Evolutionary conservation across 345 rosid species (phyloP).

Genomic region (Anastatica hierochuntica): DNA sequence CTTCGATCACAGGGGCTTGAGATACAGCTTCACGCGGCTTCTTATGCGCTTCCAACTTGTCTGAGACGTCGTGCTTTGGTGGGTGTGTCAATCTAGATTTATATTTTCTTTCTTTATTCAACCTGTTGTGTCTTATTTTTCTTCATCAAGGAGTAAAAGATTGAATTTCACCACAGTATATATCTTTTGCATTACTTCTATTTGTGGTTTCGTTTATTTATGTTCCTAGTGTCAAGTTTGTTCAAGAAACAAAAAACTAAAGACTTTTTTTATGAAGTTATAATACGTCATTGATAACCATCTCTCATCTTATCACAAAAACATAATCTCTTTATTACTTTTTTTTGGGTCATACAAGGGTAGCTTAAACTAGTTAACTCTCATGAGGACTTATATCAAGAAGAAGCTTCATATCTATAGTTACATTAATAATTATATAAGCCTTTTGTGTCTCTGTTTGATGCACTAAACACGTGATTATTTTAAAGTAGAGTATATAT

Average conservation of each 20-base stretch:
- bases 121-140: neutral
- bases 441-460: constrained; percentile 6
- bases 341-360: constrained; percentile 4
- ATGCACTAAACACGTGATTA: constrained; percentile 18
- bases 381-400: no score
- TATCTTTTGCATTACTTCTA: no score
- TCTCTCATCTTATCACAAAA: neutral
- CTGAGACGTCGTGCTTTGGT: constrained; percentile 18
- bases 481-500: constrained; percentile 8
- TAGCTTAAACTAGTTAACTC: no score
- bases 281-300: neutral
- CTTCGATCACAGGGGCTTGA: constrained; percentile 39
- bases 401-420: constrained; percentile 21
- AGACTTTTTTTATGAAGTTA: neutral
- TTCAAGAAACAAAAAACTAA: neutral
- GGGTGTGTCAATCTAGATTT: constrained; percentile 17
- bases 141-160: constrained; percentile 3
- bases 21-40: constrained; percentile 50
- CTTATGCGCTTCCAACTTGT: constrained; percentile 60
- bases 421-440: neutral
- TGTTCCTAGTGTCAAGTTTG: constrained; percentile 8
- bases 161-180: neutral
- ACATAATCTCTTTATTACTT: constrained; percentile 2
- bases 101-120: neutral
- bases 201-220: neutral